phyloP scores from a whole-genome alignment of 75 land plant genomes.

The Pinus albicaulis region DNA sequence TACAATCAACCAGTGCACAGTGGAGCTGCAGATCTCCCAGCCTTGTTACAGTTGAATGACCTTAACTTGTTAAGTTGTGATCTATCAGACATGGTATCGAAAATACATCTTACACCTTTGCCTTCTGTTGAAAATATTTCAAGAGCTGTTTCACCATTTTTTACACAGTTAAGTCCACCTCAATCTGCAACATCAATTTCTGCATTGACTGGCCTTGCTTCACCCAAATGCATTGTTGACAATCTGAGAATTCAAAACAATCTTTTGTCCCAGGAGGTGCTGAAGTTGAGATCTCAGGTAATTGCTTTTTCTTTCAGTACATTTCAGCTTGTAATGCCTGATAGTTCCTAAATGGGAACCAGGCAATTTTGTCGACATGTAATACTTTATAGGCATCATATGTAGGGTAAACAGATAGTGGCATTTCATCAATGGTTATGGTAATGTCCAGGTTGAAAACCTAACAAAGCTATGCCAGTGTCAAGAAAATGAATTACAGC shows the following conservation, averaged over 20 bases:
- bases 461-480: slow-evolving; percentile 37
- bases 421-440: neutral
- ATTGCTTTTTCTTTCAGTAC: slow-evolving; percentile 6
- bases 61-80: slow-evolving; percentile 16
- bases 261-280: slow-evolving; percentile 48
- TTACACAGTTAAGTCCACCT: slow-evolving; percentile 48
- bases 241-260: slow-evolving; percentile 61
- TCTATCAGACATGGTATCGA: slow-evolving; percentile 21
- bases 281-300: slow-evolving; percentile 65
- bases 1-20: slow-evolving; percentile 1
- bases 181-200: slow-evolving; percentile 50
- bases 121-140: slow-evolving; percentile 22
- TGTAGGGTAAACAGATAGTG: neutral
- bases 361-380: neutral
- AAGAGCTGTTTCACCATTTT: slow-evolving; percentile 60
- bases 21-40: slow-evolving; percentile 1
- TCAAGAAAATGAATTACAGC: slow-evolving; percentile 45
- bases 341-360: neutral
- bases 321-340: neutral
- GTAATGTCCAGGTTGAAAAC: slow-evolving; percentile 35
- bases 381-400: neutral
- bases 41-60: slow-evolving; percentile 12
- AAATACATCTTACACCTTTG: slow-evolving; percentile 9
- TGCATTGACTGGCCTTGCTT: slow-evolving; percentile 21
- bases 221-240: slow-evolving; percentile 31